phyloP scores from a whole-genome alignment of 2,329 filamentous ascomycete species.

The Botrytis hyacinthi region DNA sequence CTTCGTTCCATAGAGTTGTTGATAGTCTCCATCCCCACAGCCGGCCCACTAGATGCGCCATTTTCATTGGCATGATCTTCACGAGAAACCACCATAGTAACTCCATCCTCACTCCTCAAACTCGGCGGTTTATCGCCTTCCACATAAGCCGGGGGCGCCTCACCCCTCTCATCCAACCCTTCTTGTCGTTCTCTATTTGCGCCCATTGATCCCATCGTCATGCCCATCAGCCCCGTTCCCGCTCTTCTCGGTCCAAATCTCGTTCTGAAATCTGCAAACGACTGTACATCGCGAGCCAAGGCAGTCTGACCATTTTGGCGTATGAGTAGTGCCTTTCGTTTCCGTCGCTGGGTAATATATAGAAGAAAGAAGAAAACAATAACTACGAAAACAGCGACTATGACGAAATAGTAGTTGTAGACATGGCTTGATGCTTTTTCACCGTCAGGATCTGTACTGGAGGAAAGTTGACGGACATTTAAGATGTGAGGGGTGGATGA shows the following conservation, averaged over 20 bases:
- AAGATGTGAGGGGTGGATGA: slow-evolving; percentile 11
- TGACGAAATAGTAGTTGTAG: slow-evolving; percentile 54
- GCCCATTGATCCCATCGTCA: slow-evolving; percentile 10
- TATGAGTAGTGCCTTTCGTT: slow-evolving; percentile 27
- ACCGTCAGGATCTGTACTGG: not conserved
- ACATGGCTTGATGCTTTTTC: slow-evolving; percentile 43
- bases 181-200: slow-evolving; percentile 42
- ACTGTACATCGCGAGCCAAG: slow-evolving; percentile 35
- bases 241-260: slow-evolving; percentile 26
- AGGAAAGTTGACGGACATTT: slow-evolving; percentile 2
- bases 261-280: slow-evolving; percentile 23
- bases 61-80: not conserved
- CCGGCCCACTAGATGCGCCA: not conserved
- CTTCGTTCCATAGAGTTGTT: not conserved
- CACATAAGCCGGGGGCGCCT: slow-evolving; percentile 63
- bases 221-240: slow-evolving; percentile 13
- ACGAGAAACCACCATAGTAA: not conserved
- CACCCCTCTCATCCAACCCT: slow-evolving; percentile 61
- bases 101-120: slow-evolving; percentile 19
- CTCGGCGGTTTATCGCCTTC: slow-evolving; percentile 36
- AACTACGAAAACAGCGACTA: slow-evolving; percentile 48
- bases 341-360: slow-evolving; percentile 44
- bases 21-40: not conserved
- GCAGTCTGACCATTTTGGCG: slow-evolving; percentile 35
- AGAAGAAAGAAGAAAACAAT: slow-evolving; percentile 44